These are phyloP conservation scores for Bacidia rubella DNA, from an alignment of 495 filamentous ascomycete genomes.

Conservation along the genomic window DNA sequence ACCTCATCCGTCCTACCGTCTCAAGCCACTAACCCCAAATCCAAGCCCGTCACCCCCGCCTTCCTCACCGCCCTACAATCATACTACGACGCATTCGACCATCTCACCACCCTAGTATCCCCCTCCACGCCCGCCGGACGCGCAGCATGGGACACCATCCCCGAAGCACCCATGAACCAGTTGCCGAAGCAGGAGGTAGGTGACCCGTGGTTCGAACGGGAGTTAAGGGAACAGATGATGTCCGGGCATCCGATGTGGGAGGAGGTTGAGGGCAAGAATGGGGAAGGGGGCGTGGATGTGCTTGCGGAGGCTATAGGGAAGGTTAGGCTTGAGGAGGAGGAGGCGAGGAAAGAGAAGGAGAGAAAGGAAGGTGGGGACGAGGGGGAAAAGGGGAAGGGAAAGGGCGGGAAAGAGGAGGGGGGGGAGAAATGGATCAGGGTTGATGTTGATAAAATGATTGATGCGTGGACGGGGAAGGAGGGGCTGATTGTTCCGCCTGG, in stretches of 20 bases:
- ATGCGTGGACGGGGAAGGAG: slow-evolving; percentile 3
- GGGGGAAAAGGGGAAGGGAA: slow-evolving; percentile 4
- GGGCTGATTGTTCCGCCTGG: not conserved
- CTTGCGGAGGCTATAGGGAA: slow-evolving; percentile 2
- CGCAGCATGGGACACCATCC: slow-evolving; percentile 22
- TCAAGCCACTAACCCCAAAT: too few species aligned
- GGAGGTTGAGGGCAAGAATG: too few species aligned
- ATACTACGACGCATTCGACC: too few species aligned
- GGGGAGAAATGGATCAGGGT: slow-evolving; percentile 5
- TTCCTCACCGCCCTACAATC: slow-evolving; percentile 20
- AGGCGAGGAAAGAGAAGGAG: slow-evolving; percentile 7
- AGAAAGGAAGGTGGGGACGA: not conserved
- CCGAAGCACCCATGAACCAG: slow-evolving; percentile 11
- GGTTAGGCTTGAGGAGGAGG: slow-evolving; percentile 3
- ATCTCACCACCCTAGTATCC: too few species aligned
- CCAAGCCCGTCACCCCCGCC: slow-evolving; percentile 2
- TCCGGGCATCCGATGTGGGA: too few species aligned
- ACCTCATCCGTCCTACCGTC: too few species aligned
- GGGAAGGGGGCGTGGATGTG: not conserved
- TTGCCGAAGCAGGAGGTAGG: slow-evolving; percentile 23
- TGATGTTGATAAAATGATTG: slow-evolving; percentile 2
- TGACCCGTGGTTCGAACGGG: slow-evolving; percentile 23
- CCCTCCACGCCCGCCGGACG: too few species aligned
- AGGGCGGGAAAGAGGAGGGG: slow-evolving; percentile 25
- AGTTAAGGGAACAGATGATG: not conserved